These are phyloP conservation scores for Nitzschia palea DNA, from an alignment of 108 stramenopile species.

Conservation along the genomic window DNA sequence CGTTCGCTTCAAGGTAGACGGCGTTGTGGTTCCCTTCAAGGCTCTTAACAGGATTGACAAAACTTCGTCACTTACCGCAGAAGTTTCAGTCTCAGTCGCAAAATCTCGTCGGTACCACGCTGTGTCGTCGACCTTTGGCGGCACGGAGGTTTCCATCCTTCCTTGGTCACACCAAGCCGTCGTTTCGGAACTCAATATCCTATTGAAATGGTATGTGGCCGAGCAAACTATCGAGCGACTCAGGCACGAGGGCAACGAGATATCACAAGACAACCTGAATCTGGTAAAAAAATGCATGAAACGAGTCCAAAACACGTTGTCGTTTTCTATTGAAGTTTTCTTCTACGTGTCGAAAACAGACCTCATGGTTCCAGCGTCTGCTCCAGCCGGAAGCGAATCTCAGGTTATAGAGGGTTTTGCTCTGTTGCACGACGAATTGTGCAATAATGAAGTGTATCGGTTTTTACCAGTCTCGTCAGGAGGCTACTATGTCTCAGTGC, in stretches of 20 bases:
- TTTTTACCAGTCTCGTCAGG: slow-evolving; percentile 20
- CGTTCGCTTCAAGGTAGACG: slow-evolving; percentile 53
- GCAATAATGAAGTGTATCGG: slow-evolving; percentile 8
- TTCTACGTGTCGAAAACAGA: slow-evolving; percentile 60
- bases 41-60: slow-evolving; percentile 40
- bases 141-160: not conserved
- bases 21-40: slow-evolving; percentile 23
- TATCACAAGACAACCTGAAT: slow-evolving; percentile 44
- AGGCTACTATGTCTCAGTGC: slow-evolving; percentile 21
- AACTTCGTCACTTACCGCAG: slow-evolving; percentile 45
- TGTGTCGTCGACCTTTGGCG: not conserved
- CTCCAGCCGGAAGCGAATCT: slow-evolving; percentile 54
- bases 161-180: slow-evolving; percentile 38
- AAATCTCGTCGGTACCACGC: slow-evolving; percentile 19
- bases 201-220: slow-evolving; percentile 58
- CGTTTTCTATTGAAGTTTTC: slow-evolving; percentile 49
- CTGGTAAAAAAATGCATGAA: slow-evolving; percentile 54
- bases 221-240: slow-evolving; percentile 72
- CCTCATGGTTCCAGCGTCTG: slow-evolving; percentile 53
- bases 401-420: slow-evolving; percentile 57
- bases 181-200: slow-evolving; percentile 35
- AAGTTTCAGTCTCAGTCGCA: slow-evolving; percentile 38
- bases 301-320: slow-evolving; percentile 43
- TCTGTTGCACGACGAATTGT: slow-evolving; percentile 25
- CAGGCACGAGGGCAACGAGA: slow-evolving; percentile 29